A percentile compares a stretch with the other conserved stretches of the same genome.
These are phyloP conservation scores for Hypoxylon perforatum DNA, from an alignment of 495 filamentous ascomycete genomes.

Conservation along the genomic window DNA sequence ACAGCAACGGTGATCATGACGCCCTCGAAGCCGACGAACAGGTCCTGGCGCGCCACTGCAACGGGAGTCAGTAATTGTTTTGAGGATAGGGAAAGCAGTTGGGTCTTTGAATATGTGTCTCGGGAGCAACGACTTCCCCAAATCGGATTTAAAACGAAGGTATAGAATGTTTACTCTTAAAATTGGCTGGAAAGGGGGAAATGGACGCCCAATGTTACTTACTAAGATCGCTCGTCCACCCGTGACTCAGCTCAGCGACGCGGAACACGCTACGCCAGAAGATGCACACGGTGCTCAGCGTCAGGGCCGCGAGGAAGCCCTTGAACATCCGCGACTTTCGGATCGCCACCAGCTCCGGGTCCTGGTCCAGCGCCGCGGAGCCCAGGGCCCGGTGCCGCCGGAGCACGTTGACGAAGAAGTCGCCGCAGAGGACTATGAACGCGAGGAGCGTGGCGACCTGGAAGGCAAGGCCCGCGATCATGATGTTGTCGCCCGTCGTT, in stretches of 20 bases:
- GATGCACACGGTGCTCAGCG: constrained; percentile 66
- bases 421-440: constrained; percentile 56
- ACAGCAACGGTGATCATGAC: constrained; percentile 73
- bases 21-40: constrained; percentile 78
- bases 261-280: constrained; percentile 72
- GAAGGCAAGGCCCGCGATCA: constrained; percentile 71
- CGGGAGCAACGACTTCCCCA: too few species aligned
- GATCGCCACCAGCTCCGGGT: constrained; percentile 25
- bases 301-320: constrained; percentile 54
- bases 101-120: too few species aligned
- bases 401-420: constrained; percentile 55
- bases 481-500: constrained; percentile 67
- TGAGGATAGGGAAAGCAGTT: too few species aligned
- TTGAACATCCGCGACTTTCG: constrained; percentile 49
- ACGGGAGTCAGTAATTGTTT: too few species aligned
- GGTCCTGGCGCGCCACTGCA: constrained; percentile 66
- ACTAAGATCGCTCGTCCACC: constrained; percentile 69
- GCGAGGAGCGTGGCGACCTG: constrained; percentile 64
- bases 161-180: too few species aligned
- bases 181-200: too few species aligned
- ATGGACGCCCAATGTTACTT: too few species aligned
- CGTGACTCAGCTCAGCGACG: constrained; percentile 71
- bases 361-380: constrained; percentile 41
- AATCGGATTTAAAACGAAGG: too few species aligned
- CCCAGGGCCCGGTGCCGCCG: constrained; percentile 39